Evolutionary conservation across 305 asterid genomes (phyloP).

Genomic region (Fraxinus angustifolia): DNA sequence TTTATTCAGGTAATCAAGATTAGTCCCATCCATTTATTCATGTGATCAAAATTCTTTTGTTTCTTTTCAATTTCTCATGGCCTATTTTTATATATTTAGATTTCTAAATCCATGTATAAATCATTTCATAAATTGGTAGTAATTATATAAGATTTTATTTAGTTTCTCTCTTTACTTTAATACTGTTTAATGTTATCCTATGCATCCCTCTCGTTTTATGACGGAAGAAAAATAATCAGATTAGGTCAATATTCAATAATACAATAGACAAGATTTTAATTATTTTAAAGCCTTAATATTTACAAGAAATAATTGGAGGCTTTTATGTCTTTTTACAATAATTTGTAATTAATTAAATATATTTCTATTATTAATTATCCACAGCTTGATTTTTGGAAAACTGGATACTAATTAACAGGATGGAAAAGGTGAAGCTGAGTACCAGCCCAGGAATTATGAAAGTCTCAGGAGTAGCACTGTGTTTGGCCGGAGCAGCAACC

Average conservation of each 20-base stretch:
- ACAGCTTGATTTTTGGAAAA: neutral
- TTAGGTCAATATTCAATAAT: neutral
- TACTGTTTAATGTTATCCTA: neutral
- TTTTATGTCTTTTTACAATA: neutral
- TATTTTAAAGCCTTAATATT: neutral
- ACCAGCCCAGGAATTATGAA: slow-evolving; percentile 55
- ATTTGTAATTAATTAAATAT: neutral
- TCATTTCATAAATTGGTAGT: too few relatives aligned
- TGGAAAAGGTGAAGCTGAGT: slow-evolving; percentile 62
- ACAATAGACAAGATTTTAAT: neutral
- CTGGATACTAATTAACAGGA: slow-evolving; percentile 31
- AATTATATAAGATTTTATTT: neutral
- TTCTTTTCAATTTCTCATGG: too few relatives aligned
- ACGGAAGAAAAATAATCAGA: neutral
- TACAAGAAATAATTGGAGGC: neutral
- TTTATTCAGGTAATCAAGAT: slow-evolving; percentile 50
- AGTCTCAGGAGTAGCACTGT: slow-evolving; percentile 54
- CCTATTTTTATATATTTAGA: too few relatives aligned
- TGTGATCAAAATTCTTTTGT: neutral
- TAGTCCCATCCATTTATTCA: neutral
- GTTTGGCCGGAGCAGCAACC: slow-evolving; percentile 66
- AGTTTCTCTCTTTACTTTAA: neutral
- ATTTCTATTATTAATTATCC: too few relatives aligned
- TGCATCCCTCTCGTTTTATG: neutral
- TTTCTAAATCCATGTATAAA: too few relatives aligned